Evolutionary conservation across 805 yeast genomes (phyloP).

Genomic region (Wickerhamomyces pijperi): DNA sequence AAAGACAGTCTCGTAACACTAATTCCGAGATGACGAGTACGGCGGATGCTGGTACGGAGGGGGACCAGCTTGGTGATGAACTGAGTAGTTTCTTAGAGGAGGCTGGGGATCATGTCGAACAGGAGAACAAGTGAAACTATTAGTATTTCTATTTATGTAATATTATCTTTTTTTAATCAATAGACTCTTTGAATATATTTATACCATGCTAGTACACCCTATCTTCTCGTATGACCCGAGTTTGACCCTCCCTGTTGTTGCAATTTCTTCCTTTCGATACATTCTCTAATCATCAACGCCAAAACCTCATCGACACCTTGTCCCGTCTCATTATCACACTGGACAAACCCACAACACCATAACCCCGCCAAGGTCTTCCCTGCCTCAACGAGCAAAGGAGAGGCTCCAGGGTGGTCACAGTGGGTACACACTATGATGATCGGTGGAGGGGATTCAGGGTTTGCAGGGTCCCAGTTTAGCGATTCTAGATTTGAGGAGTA

Average conservation of each 20-base stretch:
- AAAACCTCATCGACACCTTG: constrained; percentile 45
- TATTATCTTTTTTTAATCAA: too few species aligned
- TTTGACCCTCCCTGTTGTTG: constrained; percentile 8
- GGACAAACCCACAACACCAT: constrained; percentile 60
- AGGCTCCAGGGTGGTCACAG: constrained; percentile 39
- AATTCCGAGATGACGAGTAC: too few species aligned
- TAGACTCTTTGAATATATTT: too few species aligned
- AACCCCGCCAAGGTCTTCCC: constrained; percentile 45
- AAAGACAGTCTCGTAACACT: too few species aligned
- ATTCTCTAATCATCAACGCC: constrained; percentile 47
- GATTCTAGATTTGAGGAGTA: constrained; percentile 21
- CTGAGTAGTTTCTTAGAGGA: too few species aligned
- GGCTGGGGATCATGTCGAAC: too few species aligned
- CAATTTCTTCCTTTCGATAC: constrained; percentile 34
- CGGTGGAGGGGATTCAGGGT: constrained; percentile 46
- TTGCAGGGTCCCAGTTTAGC: constrained; percentile 23
- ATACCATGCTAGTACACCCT: too few species aligned
- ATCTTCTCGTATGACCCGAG: too few species aligned
- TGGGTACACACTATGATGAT: constrained; percentile 60
- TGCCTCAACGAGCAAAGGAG: constrained; percentile 46
- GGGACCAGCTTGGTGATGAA: too few species aligned
- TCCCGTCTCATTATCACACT: constrained; percentile 42
- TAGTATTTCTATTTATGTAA: too few species aligned
- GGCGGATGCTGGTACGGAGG: too few species aligned
- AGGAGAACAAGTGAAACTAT: too few species aligned